These are phyloP conservation scores for Chenopodium berlandieri DNA, from an alignment of 148 eudicot species.

Conservation along the genomic window DNA sequence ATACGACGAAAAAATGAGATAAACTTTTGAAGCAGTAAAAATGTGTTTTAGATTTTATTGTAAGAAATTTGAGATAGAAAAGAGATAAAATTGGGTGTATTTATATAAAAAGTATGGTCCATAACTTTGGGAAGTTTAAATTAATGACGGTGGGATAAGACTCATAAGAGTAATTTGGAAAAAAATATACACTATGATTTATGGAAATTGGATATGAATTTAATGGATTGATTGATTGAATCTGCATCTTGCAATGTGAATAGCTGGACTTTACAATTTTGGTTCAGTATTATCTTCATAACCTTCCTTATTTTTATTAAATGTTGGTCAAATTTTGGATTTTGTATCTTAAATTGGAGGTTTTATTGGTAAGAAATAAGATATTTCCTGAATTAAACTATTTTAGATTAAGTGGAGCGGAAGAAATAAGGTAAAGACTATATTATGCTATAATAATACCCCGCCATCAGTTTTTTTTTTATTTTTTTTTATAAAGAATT, in stretches of 20 bases:
- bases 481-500: too few species aligned
- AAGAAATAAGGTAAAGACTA: too few species aligned
- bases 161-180: too few species aligned
- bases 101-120: too few species aligned
- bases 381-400: too few species aligned
- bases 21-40: not conserved
- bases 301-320: not conserved
- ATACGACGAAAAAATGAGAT: not conserved
- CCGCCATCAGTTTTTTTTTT: too few species aligned
- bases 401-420: too few species aligned
- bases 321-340: not conserved
- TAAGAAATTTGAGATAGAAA: not conserved
- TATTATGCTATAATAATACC: too few species aligned
- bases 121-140: not conserved
- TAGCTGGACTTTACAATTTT: conserved; percentile 13
- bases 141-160: not conserved
- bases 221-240: conserved; percentile 2
- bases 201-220: not conserved
- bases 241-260: not conserved
- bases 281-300: not conserved
- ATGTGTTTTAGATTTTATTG: not conserved
- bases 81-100: not conserved
- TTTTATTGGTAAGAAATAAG: not conserved
- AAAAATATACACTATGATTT: too few species aligned
- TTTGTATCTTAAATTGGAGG: not conserved